Evolutionary conservation across 768 basidiomycete species (phyloP).

Genomic region (Phylloporus arenicola): DNA sequence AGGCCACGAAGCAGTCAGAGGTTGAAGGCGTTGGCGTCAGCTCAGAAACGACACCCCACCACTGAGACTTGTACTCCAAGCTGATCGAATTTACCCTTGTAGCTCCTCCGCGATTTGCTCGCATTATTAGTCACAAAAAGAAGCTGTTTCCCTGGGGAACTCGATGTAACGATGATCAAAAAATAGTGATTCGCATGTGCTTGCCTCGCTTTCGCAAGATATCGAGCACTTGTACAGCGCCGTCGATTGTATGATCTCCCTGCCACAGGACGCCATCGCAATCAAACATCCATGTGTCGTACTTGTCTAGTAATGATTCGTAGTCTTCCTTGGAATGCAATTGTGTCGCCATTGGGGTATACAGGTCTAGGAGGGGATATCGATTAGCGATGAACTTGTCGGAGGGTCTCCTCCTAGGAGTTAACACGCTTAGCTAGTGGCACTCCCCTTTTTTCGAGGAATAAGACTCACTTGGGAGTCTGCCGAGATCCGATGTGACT

Average conservation of each 20-base stretch:
- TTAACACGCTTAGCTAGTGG: no score
- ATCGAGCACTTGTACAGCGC: slow-evolving; percentile 68
- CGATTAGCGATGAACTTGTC: no score
- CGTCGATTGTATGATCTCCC: slow-evolving; percentile 74
- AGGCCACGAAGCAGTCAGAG: neutral
- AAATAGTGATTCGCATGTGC: slow-evolving; percentile 24
- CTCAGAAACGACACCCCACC: slow-evolving; percentile 44
- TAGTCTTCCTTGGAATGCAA: slow-evolving; percentile 41
- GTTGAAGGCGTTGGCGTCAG: neutral
- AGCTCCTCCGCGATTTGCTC: slow-evolving; percentile 81
- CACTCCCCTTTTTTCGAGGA: no score
- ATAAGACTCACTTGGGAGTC: no score
- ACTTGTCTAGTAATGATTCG: slow-evolving; percentile 48
- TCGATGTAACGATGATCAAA: neutral
- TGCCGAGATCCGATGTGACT: no score
- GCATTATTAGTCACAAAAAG: slow-evolving; percentile 98
- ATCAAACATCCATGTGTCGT: slow-evolving; percentile 95
- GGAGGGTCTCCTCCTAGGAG: no score
- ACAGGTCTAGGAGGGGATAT: slow-evolving; percentile 9
- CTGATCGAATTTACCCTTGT: slow-evolving; percentile 88
- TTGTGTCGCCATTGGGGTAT: slow-evolving; percentile 21
- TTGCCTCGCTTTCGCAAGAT: slow-evolving; percentile 67
- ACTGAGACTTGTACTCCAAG: slow-evolving; percentile 80
- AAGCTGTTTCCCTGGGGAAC: slow-evolving; percentile 60
- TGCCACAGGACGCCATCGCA: slow-evolving; percentile 96